Conservation (phyloP, 768 basidiomycete species). For the Trametes cubensis region DNA sequence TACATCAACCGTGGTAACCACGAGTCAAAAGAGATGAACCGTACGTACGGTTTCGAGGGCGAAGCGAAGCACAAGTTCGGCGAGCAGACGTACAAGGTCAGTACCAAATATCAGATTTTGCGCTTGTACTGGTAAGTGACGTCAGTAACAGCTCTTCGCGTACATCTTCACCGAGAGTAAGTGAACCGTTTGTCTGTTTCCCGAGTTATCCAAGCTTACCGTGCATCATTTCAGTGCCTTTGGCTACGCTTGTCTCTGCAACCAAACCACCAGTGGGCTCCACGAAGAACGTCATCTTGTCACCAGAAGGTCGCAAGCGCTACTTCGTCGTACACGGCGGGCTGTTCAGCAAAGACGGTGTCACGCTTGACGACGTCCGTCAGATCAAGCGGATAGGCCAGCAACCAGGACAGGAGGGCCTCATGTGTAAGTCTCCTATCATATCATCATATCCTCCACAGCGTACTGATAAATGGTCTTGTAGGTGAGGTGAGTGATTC, state of each 20-base stretch:
- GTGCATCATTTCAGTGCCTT: constrained; percentile 61
- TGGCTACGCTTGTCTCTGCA: constrained; percentile 83
- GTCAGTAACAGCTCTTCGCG: constrained; percentile 71
- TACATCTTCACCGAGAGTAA: constrained; percentile 89
- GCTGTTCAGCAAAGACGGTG: constrained; percentile 90
- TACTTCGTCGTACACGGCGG: constrained; percentile 98
- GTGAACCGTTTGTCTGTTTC: constrained; percentile 30
- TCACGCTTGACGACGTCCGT: constrained; percentile 92
- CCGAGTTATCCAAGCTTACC: background rate
- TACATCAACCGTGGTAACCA: constrained; percentile 97
- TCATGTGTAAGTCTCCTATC: constrained; percentile 80
- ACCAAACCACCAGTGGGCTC: constrained; percentile 55
- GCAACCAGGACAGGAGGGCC: constrained; percentile 92
- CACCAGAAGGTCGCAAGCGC: constrained; percentile 79
- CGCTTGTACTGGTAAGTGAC: background rate
- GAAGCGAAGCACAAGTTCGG: constrained; percentile 97
- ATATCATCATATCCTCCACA: background rate
- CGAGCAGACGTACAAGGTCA: constrained; percentile 90
- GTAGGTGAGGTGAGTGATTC: constrained; percentile 61
- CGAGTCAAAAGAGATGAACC: constrained; percentile 97
- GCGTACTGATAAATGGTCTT: constrained; percentile 18
- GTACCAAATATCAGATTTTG: background rate
- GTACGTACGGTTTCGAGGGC: constrained; percentile 91
- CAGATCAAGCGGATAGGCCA: constrained; percentile 84
- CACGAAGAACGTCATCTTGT: constrained; percentile 63